Base-by-base conservation (phyloP, 768 basidiomycete species). In the Xerocomellus intermedius region DNA sequence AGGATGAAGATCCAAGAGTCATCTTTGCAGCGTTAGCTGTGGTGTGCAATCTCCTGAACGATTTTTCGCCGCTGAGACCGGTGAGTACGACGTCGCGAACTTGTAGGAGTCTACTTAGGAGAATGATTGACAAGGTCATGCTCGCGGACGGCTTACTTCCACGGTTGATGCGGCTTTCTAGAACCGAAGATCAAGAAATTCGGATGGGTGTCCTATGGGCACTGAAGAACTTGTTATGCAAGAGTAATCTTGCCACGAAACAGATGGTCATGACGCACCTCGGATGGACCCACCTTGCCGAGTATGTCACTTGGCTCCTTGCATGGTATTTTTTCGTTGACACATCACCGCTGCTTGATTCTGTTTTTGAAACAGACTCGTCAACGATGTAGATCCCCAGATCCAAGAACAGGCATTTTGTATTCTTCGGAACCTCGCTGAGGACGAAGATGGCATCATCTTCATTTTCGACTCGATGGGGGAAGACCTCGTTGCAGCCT, bases 11-110 rank as follows among this genome's bases (percentile, higher is more conserved):
- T 65, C 71, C 80, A 43, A 75, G 89, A 14, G 91, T 94, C 21
- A 76, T 84, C 19, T 77, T 78, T 49, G 89, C 87, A 0, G 87
- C 90, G 1, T 70, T 91, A 2, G 79, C 84, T 0, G 87, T 84
- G 5, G 79, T 96, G 4, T 92, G 91, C 70, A 96, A 97, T 68
- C 79, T 95, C 41, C 82, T 95, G 8, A 86, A 85, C 49, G 89
- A 92, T 50, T 94, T 91, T 70, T 93, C 92, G 12, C 92, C 93
- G 8, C 67, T 94, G 59, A 76, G 85, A 57, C 73, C 77, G 50
- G 91, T 92, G 61, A 61, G 86, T 78, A 42, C 5, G 8, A 13
- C 13, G 5, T 36, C 48, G 24, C n/a, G 14, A 33, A n/a, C 12
- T 16, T 42, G 13, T 30, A 21, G 36, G 16, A 13, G 21, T 30